Evolutionary conservation across 1,139 yeast genomes (phyloP), one percentile per base, ranked within the genome.

Genomic region (Ogataea hybrid): DNA sequence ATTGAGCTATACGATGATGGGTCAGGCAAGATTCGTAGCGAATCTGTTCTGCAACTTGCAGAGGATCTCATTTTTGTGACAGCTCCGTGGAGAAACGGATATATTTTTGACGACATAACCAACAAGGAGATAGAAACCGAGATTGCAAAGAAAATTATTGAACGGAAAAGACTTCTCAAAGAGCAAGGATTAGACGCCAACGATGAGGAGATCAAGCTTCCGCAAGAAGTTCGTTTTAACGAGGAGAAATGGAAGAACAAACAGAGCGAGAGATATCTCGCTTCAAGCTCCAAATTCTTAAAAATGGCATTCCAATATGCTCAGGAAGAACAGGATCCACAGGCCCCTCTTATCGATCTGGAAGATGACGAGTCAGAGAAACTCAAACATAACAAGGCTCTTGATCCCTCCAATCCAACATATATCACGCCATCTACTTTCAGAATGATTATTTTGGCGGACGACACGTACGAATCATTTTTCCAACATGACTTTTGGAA

Each of bases 371-470:
- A 72, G 49, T 12, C 39, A n/a, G 32, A 34, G 15, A 62, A 69
- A 41, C 56, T 63, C 64, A 77, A 61, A 51, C 78, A 87, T 41
- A 88, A 88, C 58, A 86, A 80, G 1, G 96, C 96, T 0, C 67
- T 88, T 34, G 85, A 89, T 59, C 96, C 96, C 2, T 73, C 76
- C 30, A 74, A 81, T 10, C 95, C 95, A 0, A 80, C 84, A 15
- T 79, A 70, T 43, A 74, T 92, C 44, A 86, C 86, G 42, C 68
- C 90, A 22, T 90, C 97, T 0, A 89, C 96, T 0, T 92, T 92
- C 67, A 72, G 98, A 52, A 92, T 92, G 98, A 95, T 92, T 2
- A 70, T 92, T 4, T 70, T 92, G n/a, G 97, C 97, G 0, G 96
- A 90, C 61, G 97, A 89, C 57, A 86, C 96, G 0, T 83, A 89